Evolutionary conservation across 257 asterid genomes (phyloP).

Genomic region (Salvia rosmarinus): DNA sequence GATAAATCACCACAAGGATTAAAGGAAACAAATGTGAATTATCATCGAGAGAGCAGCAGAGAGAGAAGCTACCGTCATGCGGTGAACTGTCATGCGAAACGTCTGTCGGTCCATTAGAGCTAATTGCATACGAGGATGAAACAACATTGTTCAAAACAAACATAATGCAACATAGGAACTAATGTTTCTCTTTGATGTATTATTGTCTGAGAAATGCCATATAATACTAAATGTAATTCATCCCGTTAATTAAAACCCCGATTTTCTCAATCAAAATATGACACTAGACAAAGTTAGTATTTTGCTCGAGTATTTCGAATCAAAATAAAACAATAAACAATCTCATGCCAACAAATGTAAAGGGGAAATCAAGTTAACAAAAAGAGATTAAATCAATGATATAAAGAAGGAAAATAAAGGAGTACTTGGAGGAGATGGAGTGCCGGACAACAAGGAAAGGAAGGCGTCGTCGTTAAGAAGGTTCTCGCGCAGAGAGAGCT

Average conservation of each 20-base stretch:
- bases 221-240: constrained; percentile 7
- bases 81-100: too few relatives aligned
- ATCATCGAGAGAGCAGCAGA: too few relatives aligned
- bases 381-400: not conserved
- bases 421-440: constrained; percentile 75
- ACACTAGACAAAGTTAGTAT: not conserved
- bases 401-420: not conserved
- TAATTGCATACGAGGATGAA: not conserved
- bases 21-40: too few relatives aligned
- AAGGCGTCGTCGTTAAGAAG: constrained; percentile 66
- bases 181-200: not conserved
- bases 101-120: not conserved
- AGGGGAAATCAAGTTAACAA: not conserved
- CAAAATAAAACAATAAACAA: not conserved
- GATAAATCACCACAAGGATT: too few relatives aligned
- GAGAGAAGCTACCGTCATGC: too few relatives aligned
- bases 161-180: not conserved
- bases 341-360: not conserved
- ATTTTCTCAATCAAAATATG: not conserved
- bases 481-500: constrained; percentile 91
- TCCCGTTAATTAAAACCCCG: not conserved
- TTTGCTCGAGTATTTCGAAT: not conserved
- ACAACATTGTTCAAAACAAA: not conserved
- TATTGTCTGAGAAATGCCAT: not conserved
- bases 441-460: constrained; percentile 70